A percentile compares a stretch with the other conserved stretches of the same genome.
These are phyloP conservation scores for Flaveria ramosissima DNA, from an alignment of 129 eudicot genomes.

Conservation along the genomic window DNA sequence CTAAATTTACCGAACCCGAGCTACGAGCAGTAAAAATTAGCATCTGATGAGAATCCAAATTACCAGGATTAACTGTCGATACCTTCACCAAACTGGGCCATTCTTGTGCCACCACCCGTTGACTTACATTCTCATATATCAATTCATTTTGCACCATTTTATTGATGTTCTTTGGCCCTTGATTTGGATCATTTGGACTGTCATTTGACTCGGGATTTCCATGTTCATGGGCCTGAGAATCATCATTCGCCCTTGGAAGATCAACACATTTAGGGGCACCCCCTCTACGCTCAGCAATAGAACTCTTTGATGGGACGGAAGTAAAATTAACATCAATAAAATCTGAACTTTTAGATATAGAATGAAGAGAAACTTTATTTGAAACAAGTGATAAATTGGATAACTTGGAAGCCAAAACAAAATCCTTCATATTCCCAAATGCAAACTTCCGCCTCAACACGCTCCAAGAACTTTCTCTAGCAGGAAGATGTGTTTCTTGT, in stretches of 20 bases:
- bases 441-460: constrained; percentile 62
- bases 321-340: constrained; percentile 64
- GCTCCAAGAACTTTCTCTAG: constrained; percentile 78
- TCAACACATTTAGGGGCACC: constrained; percentile 40
- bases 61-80: constrained; percentile 29
- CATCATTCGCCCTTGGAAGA: constrained; percentile 43
- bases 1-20: constrained; percentile 29
- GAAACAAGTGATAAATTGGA: constrained; percentile 52
- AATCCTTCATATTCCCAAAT: constrained; percentile 66
- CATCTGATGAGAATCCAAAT: constrained; percentile 45
- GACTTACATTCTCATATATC: constrained; percentile 15
- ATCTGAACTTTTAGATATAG: constrained; percentile 57
- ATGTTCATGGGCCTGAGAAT: constrained; percentile 27
- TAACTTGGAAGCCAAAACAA: constrained; percentile 58
- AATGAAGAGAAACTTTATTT: constrained; percentile 50
- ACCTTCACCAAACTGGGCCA: constrained; percentile 64
- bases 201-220: constrained; percentile 19
- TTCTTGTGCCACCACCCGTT: constrained; percentile 44
- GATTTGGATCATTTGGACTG: constrained; percentile 15
- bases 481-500: constrained; percentile 71
- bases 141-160: constrained; percentile 3
- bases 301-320: constrained; percentile 33
- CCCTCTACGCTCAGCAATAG: constrained; percentile 51
- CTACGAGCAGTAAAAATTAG: constrained; percentile 41
- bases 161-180: constrained; percentile 18